Conservation (phyloP, 306 rosid species). For the cucumber (Cucumis sativus) region Cucumber_9930_V3 NC_026660.2:793001-793500, state of each 20-base stretch:
- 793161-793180: constrained; percentile 44
- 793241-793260: constrained; percentile 29
- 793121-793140: constrained; percentile 50
- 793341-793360: constrained; percentile 66
- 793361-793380: constrained; percentile 72
- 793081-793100: constrained; percentile 23
- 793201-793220: constrained; percentile 21
- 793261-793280: constrained; percentile 31
- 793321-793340: constrained; percentile 75
- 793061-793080: constrained; percentile 28
- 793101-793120: constrained; percentile 54
- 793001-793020: constrained; percentile 61
- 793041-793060: constrained; percentile 42
- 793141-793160: constrained; percentile 52
- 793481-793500: constrained; percentile 86
- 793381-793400: constrained; percentile 67
- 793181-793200: constrained; percentile 18
- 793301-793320: constrained; percentile 63
- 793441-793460: constrained; percentile 69
- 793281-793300: constrained; percentile 63
- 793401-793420: constrained; percentile 61
- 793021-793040: constrained; percentile 34
- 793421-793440: constrained; percentile 81
- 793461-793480: constrained; percentile 49
- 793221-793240: constrained; percentile 43